Percentiles rank a stretch among this genome's conserved stretches.
phyloP scores from a whole-genome alignment of 163 green algal species.

The Chloromonas sp. region DNA sequence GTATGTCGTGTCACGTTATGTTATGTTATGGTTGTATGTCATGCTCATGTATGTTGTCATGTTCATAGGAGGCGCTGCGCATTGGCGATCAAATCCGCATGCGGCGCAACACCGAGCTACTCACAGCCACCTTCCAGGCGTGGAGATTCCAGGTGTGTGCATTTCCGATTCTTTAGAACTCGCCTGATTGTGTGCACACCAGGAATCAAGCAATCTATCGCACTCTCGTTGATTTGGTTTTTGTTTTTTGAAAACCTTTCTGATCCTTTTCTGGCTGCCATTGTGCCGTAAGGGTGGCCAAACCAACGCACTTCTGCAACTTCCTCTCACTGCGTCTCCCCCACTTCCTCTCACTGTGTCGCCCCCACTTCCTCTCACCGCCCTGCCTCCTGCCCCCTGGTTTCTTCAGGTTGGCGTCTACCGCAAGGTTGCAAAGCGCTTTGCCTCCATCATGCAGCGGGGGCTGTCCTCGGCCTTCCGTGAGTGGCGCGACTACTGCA shows the following conservation, averaged over 20 bases:
- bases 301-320: too few relatives aligned
- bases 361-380: constrained; percentile 3
- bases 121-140: constrained; percentile 1
- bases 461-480: not conserved
- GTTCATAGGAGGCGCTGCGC: constrained; percentile 8
- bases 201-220: too few relatives aligned
- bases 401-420: not conserved
- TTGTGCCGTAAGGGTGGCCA: too few relatives aligned
- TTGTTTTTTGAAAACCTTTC: too few relatives aligned
- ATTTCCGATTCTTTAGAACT: too few relatives aligned
- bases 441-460: constrained; percentile 1
- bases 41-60: not conserved
- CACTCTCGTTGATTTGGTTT: too few relatives aligned
- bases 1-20: too few relatives aligned
- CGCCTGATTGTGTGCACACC: too few relatives aligned
- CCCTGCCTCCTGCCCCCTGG: not conserved
- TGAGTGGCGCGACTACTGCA: not conserved
- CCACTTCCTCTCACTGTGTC: not conserved
- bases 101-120: constrained; percentile 6
- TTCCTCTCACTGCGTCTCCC: too few relatives aligned
- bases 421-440: constrained; percentile 5
- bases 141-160: too few relatives aligned
- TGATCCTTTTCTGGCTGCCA: too few relatives aligned
- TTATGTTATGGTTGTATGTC: too few relatives aligned
- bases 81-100: constrained; percentile 13